Evolutionary conservation across 1,284 basidiomycete genomes (phyloP).

Genomic region (Apiotrichum gamsii): DNA sequence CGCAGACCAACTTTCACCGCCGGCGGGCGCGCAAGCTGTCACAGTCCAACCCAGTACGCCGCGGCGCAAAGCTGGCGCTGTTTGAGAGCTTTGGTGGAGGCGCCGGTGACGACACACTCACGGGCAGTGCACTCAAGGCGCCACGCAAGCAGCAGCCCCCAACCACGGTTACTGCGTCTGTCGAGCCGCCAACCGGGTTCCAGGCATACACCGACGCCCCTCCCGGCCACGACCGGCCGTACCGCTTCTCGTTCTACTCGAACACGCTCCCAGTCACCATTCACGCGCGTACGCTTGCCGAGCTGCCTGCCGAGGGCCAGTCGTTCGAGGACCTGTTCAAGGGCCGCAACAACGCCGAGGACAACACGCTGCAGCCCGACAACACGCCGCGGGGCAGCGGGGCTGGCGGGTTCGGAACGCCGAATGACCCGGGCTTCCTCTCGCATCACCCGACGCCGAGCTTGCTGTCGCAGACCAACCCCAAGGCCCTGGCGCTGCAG

Average conservation of each 20-base stretch:
- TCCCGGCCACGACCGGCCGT: constrained; percentile 76
- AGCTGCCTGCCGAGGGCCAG: constrained; percentile 90
- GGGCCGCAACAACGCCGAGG: constrained; percentile 21
- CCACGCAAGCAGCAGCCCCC: constrained; percentile 13
- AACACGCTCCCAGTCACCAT: constrained; percentile 89
- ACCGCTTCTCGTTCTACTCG: constrained; percentile 98
- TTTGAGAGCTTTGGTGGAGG: constrained; percentile 64
- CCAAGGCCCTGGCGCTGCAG: constrained; percentile 2
- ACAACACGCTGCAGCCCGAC: background rate
- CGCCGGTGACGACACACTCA: constrained; percentile 14
- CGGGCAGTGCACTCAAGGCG: constrained; percentile 38
- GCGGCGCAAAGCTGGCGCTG: constrained; percentile 78
- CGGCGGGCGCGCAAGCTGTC: constrained; percentile 74
- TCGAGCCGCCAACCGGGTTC: constrained; percentile 19
- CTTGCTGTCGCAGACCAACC: constrained; percentile 5
- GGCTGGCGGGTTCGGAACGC: constrained; percentile 8
- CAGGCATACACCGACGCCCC: constrained; percentile 36
- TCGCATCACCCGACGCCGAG: constrained; percentile 11
- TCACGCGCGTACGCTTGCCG: constrained; percentile 84
- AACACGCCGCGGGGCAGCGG: background rate
- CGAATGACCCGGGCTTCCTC: constrained; percentile 14
- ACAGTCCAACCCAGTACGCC: constrained; percentile 60
- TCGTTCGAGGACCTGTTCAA: constrained; percentile 84
- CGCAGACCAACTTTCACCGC: constrained; percentile 44
- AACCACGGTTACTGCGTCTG: background rate